Base-by-base conservation (phyloP, 2,329 filamentous ascomycete genomes). In the Chalaropsis ovoidea region DNA sequence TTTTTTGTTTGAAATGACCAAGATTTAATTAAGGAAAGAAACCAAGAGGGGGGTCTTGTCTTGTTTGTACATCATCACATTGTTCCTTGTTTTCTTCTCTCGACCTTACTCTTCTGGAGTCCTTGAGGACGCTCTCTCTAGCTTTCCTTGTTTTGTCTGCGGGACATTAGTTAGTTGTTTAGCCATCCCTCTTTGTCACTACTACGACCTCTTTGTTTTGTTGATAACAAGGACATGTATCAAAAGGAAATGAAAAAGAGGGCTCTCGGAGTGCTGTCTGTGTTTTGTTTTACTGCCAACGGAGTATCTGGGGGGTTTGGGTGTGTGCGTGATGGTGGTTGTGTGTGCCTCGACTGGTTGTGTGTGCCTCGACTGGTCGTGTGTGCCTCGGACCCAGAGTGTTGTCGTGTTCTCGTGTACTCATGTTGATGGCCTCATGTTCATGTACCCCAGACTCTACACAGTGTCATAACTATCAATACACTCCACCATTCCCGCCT, bases 81-180 rank as follows among this genome's bases (percentile, higher is more conserved):
- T 45, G 61, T 66, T 66, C 58, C 49, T 60, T 66, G 47, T 66
- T 62, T 67, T 67, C 45, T 67, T 73, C 79, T 80, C 80, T 81
- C 79, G 82, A 82, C 17, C 79, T 76, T 79, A 82, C 72, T 78
- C 79, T 81, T 81, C 80, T 82, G 78, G 76, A 80, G 83, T 83
- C 78, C 78, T 78, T 82, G 82, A 81, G 80, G 82, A 76, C 74
- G 43, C 61, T 62, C 24, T 47, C 61, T 62, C 24, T 47, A n/a
- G 61, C 45, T 63, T 73, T 71, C 72, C 70, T 64, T 65, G 8
- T 47, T 64, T 60, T 61, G n/a, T 52, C 61, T 52, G 35, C 61
- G 45, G 27, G 61, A 27, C 27, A 41, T 66, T 22, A 24, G 56
- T 58, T 65, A 54, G 45, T 41, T 43, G 39, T 42, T 27, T 64